phyloP scores from a whole-genome alignment of 2,329 filamentous ascomycete species.

The Dothistroma pini region DNA sequence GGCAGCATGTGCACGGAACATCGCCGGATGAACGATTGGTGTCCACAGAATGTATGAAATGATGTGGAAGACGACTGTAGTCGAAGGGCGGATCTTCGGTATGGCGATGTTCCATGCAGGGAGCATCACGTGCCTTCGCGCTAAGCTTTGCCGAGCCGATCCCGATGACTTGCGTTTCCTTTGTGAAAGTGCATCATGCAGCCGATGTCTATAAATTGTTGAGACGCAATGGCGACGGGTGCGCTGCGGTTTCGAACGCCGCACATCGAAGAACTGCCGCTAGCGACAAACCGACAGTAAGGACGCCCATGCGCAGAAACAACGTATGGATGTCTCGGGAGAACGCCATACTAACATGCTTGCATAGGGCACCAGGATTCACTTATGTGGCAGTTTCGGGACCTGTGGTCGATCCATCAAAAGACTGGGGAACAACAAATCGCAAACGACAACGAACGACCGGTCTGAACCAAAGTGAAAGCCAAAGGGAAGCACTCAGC shows the following conservation, averaged over 20 bases:
- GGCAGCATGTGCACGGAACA: neutral
- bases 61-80: neutral
- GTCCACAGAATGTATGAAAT: neutral
- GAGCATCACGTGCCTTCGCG: neutral
- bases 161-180: neutral
- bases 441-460: constrained; percentile 68
- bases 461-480: constrained; percentile 37
- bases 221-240: constrained; percentile 4
- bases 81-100: neutral
- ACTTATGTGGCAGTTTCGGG: constrained; percentile 80
- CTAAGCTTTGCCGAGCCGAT: neutral
- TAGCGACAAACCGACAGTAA: constrained; percentile 55
- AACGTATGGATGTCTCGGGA: neutral
- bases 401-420: constrained; percentile 54
- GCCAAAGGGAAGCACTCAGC: constrained; percentile 59
- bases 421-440: constrained; percentile 39
- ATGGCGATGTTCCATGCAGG: neutral
- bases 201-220: neutral
- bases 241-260: constrained; percentile 49
- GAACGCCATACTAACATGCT: neutral
- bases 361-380: constrained; percentile 70
- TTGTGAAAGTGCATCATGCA: neutral
- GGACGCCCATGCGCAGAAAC: neutral
- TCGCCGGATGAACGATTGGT: neutral
- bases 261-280: constrained; percentile 77